Conservation (phyloP, 2,329 filamentous ascomycete species). For the Ophiostoma sp. region DNA sequence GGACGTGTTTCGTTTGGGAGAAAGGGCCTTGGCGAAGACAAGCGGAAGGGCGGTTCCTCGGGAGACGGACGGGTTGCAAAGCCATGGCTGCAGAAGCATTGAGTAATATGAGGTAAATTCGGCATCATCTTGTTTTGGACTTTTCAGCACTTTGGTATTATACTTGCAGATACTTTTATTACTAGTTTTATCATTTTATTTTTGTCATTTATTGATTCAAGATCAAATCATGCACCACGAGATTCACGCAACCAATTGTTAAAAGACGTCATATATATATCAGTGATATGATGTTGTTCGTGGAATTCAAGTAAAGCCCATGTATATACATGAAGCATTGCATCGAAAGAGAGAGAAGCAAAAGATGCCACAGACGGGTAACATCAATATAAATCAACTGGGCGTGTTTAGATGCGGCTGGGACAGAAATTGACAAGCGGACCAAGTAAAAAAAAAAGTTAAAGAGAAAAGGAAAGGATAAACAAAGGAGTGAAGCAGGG, state of each 20-base stretch:
- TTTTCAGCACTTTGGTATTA: not conserved
- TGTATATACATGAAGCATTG: not conserved
- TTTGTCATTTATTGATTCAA: not conserved
- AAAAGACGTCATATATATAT: not conserved
- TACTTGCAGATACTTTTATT: not conserved
- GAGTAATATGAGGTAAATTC: not conserved
- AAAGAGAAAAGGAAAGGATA: not conserved
- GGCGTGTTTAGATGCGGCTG: not conserved
- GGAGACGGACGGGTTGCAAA: constrained; percentile 36
- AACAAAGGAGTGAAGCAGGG: not conserved
- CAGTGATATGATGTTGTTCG: not conserved
- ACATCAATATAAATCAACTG: not conserved
- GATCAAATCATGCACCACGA: not conserved
- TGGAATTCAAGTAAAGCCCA: not conserved
- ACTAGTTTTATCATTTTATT: not conserved
- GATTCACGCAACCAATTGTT: not conserved
- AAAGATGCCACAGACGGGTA: not conserved
- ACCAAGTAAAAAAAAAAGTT: not conserved
- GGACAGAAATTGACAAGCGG: not conserved
- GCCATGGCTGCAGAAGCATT: constrained; percentile 29
- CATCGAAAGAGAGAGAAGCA: not conserved
- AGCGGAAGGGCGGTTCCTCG: constrained; percentile 31
- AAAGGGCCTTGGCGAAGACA: constrained; percentile 39
- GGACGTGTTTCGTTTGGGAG: constrained; percentile 37
- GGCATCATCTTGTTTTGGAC: not conserved